phyloP scores from a whole-genome alignment of 2,329 filamentous ascomycete species.

The Chalaropsis ovoidea region DNA sequence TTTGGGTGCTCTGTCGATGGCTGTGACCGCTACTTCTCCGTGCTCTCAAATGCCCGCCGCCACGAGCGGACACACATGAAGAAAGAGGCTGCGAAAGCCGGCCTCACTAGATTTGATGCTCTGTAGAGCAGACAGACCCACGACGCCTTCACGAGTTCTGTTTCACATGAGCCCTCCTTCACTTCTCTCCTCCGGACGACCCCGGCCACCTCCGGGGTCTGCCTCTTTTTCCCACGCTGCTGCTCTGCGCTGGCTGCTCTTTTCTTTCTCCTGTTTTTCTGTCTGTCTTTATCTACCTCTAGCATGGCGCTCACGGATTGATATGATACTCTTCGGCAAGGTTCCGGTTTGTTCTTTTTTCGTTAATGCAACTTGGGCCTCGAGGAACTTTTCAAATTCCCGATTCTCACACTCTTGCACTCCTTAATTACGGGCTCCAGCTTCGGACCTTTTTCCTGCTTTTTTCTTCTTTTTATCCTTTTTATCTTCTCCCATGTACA shows the following conservation, averaged over 20 bases:
- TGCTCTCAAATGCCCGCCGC: constrained; percentile 86
- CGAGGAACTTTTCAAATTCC: constrained; percentile 14
- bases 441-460: background rate
- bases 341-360: constrained; percentile 15
- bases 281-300: constrained; percentile 11
- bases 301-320: constrained; percentile 21
- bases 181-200: constrained; percentile 22
- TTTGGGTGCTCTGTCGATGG: constrained; percentile 91
- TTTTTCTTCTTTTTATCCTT: constrained; percentile 7
- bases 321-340: constrained; percentile 24
- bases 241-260: background rate
- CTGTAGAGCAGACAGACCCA: background rate
- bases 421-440: background rate
- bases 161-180: constrained; percentile 9
- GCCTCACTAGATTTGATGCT: constrained; percentile 3
- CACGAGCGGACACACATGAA: constrained; percentile 93
- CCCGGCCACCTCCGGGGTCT: background rate
- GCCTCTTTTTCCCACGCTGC: background rate
- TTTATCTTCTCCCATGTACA: constrained; percentile 8
- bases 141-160: background rate
- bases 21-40: constrained; percentile 91
- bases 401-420: constrained; percentile 8
- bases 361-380: constrained; percentile 13
- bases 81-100: constrained; percentile 23
- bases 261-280: constrained; percentile 15